Base-by-base conservation (phyloP, 129 eudicot genomes). In the Ambrosia trifida region DNA sequence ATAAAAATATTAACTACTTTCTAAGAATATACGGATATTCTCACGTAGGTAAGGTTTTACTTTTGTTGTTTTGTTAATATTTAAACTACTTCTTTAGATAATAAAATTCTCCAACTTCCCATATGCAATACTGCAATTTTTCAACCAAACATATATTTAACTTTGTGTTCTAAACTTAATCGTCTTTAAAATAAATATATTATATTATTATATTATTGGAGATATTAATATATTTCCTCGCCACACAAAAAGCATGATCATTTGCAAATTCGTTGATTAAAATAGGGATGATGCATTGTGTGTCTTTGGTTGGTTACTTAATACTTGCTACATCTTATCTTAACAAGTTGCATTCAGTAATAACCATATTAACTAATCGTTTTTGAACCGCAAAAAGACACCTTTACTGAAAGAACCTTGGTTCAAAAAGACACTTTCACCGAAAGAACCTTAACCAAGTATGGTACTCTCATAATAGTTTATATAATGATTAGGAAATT, bases 171-270 rank as follows among this genome's bases (percentile, higher is more conserved):
- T 51, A 16, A 51, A 16, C 58, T 16, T 51, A 51, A 50, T 50
- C 28, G 20, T 50, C 57, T 51, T n/a, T n/a, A 51, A 7, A 45
- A 45, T 11, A 11, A 45, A 11, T 0, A 11, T 41, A n/a, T n/a
- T n/a, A n/a, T n/a, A n/a, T n/a, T n/a, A n/a, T n/a, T n/a, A 11
- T 0, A 11, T 41, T 6, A 24, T 6, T 41, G 10, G 46, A 41
- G 46, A 52, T 52, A 54, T 54, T n/a, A n/a, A n/a, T n/a, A n/a
- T n/a, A 24, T 24, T 16, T 54, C 14, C 14, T 54, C 61, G 5
- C 61, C 61, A 54, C 20, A 54, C 33, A 54, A 54, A 54, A 54
- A 54, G 14, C 33, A 54, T 10, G 61, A 54, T 54, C 33, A 20
- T 54, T 54, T 54, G 33, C 61, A 54, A 54, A 54, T 7, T 54